Evolutionary conservation across 495 filamentous ascomycete species (phyloP).

Genomic region (Melanomma pulvis-pyrius): DNA sequence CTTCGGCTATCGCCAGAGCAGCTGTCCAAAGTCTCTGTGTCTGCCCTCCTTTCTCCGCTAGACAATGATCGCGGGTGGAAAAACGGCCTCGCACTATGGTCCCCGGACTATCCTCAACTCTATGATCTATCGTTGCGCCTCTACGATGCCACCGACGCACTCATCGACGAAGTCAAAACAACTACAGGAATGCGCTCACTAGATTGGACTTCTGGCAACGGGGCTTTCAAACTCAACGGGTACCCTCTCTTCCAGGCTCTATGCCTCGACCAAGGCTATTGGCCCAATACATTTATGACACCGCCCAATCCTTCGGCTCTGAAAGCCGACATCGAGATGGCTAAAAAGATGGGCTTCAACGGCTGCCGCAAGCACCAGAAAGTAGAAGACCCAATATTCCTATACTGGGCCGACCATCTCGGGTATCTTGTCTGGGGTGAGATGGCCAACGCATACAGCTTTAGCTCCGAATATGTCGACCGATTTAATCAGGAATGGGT

Average conservation of each 20-base stretch:
- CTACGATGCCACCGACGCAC: conserved; percentile 39
- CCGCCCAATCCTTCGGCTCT: conserved; percentile 64
- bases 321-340: conserved; percentile 61
- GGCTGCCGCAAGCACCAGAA: conserved; percentile 65
- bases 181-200: conserved; percentile 71
- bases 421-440: conserved; percentile 46
- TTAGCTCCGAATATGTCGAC: conserved; percentile 54
- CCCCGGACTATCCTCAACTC: conserved; percentile 60
- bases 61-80: conserved; percentile 45
- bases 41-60: conserved; percentile 57
- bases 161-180: conserved; percentile 56
- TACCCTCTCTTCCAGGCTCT: conserved; percentile 67
- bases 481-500: conserved; percentile 60
- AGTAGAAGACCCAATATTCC: conserved; percentile 44
- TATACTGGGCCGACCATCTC: conserved; percentile 44
- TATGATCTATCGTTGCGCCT: conserved; percentile 63
- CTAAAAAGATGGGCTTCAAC: conserved; percentile 68
- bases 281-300: conserved; percentile 66
- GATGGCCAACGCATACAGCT: conserved; percentile 49
- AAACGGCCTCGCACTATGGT: conserved; percentile 52
- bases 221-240: conserved; percentile 62
- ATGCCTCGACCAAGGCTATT: conserved; percentile 69
- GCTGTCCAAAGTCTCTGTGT: conserved; percentile 12
- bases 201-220: conserved; percentile 54
- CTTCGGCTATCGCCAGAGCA: conserved; percentile 32